Evolutionary conservation across 345 rosid genomes (phyloP), one percentile per base, ranked within the genome.

Genomic region (Combretum micranthum): DNA sequence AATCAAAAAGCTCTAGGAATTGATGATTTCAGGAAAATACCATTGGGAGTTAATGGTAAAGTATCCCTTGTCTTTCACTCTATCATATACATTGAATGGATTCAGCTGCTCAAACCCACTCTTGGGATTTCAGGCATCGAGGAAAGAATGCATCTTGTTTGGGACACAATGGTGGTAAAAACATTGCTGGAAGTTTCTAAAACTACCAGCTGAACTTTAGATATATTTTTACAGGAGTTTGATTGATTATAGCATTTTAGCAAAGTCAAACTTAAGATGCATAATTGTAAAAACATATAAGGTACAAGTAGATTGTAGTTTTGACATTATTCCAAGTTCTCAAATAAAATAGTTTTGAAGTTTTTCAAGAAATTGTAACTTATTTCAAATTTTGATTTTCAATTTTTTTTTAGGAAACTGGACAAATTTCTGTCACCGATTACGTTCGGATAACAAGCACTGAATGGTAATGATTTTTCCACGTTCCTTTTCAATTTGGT

Each of bases 161-260:
- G 97, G 97, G 92, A 89, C 68, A 77, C 85, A 0, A 80, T 93
- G 96, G 99, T 93, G 96, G 96, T 93, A 80, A 73, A 97, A 62
- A 32, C 7, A 32, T 32, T 55, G 23, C 56, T 51, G 1, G 39
- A 32, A 26, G 26, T 16, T 51, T 51, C 15, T 32, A 32, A 7
- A 32, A 32, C 39, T 11, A 32, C 39, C 9, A 32, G 39, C 39
- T 32, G 10, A 32, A 32, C 39, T 11, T 32, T 32, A 32, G 39
- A 11, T 11, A 32, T 32, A 5, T 32, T 32, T 32, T 32, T 4
- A 32, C 9, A 32, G 9, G 39, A 3, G 6, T 32, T 32, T 7
- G 10, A 32, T 7, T 7, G 9, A 32, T 1, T 32, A 32, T 32
- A 11, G 9, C 9, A 32, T 32, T 32, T 32, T 32, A 32, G 10